Conservation (phyloP, 1,284 basidiomycete genomes). For the Mycena citricolor region DNA sequence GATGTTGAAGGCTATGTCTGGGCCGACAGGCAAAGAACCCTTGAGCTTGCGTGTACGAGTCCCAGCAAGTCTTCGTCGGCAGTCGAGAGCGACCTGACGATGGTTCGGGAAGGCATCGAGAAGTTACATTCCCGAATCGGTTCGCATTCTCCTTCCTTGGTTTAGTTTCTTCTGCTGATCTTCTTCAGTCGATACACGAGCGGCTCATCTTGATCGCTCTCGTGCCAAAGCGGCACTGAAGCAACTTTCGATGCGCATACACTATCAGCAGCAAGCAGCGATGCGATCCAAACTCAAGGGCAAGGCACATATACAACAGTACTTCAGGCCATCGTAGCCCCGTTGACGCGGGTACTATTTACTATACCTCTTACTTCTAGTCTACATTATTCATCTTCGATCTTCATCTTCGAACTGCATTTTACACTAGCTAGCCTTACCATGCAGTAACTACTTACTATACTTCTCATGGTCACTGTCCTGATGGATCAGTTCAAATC, state of each 20-base stretch:
- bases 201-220: slow-evolving; percentile 70
- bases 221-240: slow-evolving; percentile 65
- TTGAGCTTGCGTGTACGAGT: slow-evolving; percentile 25
- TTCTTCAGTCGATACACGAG: slow-evolving; percentile 62
- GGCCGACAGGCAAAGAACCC: slow-evolving; percentile 38
- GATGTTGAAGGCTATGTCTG: slow-evolving; percentile 56
- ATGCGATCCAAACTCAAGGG: slow-evolving; percentile 6
- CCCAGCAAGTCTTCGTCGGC: slow-evolving; percentile 36
- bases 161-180: not conserved
- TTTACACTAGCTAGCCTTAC: slow-evolving; percentile 10
- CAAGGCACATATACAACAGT: slow-evolving; percentile 21
- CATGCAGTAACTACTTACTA: slow-evolving; percentile 5
- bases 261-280: slow-evolving; percentile 52
- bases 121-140: slow-evolving; percentile 61
- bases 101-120: slow-evolving; percentile 47
- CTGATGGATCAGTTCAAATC: slow-evolving; percentile 17
- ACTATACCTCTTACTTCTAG: not conserved
- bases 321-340: too few relatives aligned
- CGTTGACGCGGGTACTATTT: too few relatives aligned
- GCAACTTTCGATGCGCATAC: slow-evolving; percentile 57
- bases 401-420: not conserved
- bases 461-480: too few relatives aligned
- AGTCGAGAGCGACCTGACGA: slow-evolving; percentile 42
- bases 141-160: slow-evolving; percentile 39
- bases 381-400: slow-evolving; percentile 5